A percentile compares a stretch with the other conserved stretches of the same genome.
Evolutionary conservation across 2,329 filamentous ascomycete genomes (phyloP).

Genomic region (Fusarium compactum): DNA sequence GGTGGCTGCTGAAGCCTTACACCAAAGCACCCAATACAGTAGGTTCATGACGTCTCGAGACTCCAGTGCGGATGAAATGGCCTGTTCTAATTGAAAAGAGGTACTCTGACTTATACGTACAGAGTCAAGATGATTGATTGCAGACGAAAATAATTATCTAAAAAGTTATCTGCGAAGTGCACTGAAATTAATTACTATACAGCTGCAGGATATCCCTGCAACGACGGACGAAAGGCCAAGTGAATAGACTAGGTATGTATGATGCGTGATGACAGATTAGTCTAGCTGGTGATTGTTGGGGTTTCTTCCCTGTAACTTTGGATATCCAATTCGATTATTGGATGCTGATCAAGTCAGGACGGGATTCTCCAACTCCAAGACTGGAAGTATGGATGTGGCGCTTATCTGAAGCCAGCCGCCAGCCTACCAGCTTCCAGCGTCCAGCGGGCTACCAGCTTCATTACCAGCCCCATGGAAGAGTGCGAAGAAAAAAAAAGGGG

Average conservation of each 20-base stretch:
- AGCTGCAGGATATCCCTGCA: conserved; percentile 23
- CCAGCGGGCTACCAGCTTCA: neutral
- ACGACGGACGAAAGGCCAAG: conserved; percentile 8
- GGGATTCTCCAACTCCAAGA: conserved; percentile 25
- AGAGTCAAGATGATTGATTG: neutral
- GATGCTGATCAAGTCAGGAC: neutral
- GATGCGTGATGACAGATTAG: conserved; percentile 13
- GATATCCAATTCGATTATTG: conserved; percentile 17
- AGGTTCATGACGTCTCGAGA: neutral
- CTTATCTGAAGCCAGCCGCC: conserved; percentile 13
- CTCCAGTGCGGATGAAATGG: neutral
- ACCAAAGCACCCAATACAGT: conserved; percentile 4
- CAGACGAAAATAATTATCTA: neutral
- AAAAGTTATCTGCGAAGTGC: conserved; percentile 10
- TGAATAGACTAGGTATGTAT: neutral
- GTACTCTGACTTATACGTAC: neutral
- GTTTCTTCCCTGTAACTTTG: conserved; percentile 13
- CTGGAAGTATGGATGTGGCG: conserved; percentile 30
- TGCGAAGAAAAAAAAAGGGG: conserved; percentile 32
- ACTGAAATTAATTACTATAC: conserved; percentile 29
- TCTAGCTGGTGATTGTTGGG: conserved; percentile 13
- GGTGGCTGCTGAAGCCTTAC: conserved; percentile 4
- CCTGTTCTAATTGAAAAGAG: neutral
- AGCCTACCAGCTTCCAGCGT: neutral
- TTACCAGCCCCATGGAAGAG: conserved; percentile 16